Evolutionary conservation across 139 green algal genomes (phyloP), one percentile per base, ranked within the genome.

Genomic region (Chara braunii): DNA sequence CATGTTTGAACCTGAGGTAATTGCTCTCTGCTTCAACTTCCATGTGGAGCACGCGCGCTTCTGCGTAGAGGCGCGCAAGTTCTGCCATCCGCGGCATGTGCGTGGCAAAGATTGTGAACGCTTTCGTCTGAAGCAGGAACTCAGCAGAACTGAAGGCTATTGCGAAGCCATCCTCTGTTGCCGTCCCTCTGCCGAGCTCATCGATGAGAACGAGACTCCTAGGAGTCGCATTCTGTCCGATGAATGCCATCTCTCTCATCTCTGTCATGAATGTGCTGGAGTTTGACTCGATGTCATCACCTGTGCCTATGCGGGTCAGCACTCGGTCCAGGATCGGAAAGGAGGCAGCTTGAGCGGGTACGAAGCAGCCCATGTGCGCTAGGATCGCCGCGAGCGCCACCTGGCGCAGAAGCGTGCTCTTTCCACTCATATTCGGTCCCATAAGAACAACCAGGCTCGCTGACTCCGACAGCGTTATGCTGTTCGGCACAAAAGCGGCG

Each of bases 251-350:
- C 55, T 96, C 90, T 1, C 40, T 64, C 62, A 93, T 85, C 79
- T 95, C 88, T 70, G 61, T 56, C 60, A 77, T 73, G 23, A 77
- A 77, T 26, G 70, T 67, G 32, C 51, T 70, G 2, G 70, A 72
- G n/a, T 75, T 75, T 9, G 37, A 31, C 33, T 75, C 70, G 22
- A 79, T 26, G 76, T 85, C 88, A 75, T 97, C 91, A 3, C 75
- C 81, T 24, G 90, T 90, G n/a, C 91, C 91, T 82, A 96, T 94
- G 59, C 91, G 81, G 0, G 85, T 93, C 62, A 83, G 88, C 8
- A 97, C 65, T 12, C 66, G 79, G 68, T 97, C 91, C 30, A 94
- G 65, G 5, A 87, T 71, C 1, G 70, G 74, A 53, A 96, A 56
- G 8, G 56, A 29, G 18, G 68, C 80, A 0, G 58, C 72, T 11